These are phyloP conservation scores for Mollisiaceae sp. DNA, from an alignment of 2,329 filamentous ascomycete species.

Conservation along the genomic window DNA sequence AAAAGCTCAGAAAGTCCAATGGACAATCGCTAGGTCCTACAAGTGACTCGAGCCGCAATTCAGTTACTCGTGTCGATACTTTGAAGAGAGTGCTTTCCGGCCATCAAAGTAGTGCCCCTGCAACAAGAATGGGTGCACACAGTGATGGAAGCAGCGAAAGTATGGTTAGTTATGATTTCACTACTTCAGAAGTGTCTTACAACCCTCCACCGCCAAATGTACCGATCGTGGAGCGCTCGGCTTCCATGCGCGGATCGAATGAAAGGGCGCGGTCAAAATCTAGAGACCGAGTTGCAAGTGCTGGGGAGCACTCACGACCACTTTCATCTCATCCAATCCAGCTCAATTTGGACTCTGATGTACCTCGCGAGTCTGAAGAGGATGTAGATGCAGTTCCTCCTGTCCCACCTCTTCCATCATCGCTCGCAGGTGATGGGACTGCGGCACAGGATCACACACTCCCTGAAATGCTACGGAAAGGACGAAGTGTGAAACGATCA, in stretches of 20 bases:
- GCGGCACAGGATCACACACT: constrained; percentile 35
- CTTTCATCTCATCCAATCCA: constrained; percentile 35
- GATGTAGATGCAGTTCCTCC: constrained; percentile 37
- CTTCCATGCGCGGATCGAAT: constrained; percentile 35
- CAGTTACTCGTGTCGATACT: constrained; percentile 66
- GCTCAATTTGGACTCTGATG: constrained; percentile 20
- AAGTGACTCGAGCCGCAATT: constrained; percentile 52
- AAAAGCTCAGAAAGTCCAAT: constrained; percentile 59
- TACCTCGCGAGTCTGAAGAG: constrained; percentile 30
- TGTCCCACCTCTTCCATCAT: constrained; percentile 40
- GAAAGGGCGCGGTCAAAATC: constrained; percentile 41
- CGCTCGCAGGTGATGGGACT: constrained; percentile 31
- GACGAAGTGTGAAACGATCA: constrained; percentile 30
- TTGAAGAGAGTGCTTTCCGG: constrained; percentile 66
- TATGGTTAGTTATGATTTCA: constrained; percentile 72
- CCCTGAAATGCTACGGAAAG: constrained; percentile 30
- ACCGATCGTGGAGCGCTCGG: constrained; percentile 34
- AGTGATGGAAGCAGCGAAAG: constrained; percentile 67
- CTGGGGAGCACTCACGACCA: constrained; percentile 33
- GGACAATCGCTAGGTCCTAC: constrained; percentile 52
- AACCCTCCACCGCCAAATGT: constrained; percentile 44
- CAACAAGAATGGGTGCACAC: constrained; percentile 47
- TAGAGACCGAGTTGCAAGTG: constrained; percentile 34
- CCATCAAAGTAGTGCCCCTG: constrained; percentile 47
- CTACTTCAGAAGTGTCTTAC: constrained; percentile 69